phyloP scores from a whole-genome alignment of 2,329 filamentous ascomycete genomes.

The Exophiala phaeomuriformis region DNA sequence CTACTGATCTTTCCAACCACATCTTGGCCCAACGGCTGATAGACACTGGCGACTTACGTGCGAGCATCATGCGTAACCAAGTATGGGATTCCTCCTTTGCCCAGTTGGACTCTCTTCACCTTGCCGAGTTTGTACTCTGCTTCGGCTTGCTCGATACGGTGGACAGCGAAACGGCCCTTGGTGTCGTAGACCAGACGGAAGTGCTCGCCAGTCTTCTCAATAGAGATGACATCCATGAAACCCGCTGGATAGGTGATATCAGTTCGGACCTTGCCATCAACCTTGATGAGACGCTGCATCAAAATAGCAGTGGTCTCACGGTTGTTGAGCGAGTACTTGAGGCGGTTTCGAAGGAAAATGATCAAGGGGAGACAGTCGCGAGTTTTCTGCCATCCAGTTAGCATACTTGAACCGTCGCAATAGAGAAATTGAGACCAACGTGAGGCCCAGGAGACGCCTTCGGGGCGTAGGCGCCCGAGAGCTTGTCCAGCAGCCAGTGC shows the following conservation, averaged over 20 bases:
- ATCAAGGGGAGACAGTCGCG: slow-evolving; percentile 98
- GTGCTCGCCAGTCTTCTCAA: slow-evolving; percentile 99
- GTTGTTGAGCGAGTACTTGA: slow-evolving; percentile 99
- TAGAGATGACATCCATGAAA: slow-evolving; percentile 99
- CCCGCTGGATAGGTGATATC: slow-evolving; percentile 95
- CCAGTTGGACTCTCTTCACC: slow-evolving; percentile 99
- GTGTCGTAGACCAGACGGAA: slow-evolving; percentile 99
- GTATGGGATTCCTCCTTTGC: slow-evolving; percentile 99
- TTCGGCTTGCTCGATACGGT: slow-evolving; percentile 98
- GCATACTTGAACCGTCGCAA: slow-evolving; percentile 1
- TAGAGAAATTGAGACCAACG: slow-evolving; percentile 10
- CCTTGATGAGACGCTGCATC: slow-evolving; percentile 99
- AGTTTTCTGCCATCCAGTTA: slow-evolving; percentile 72
- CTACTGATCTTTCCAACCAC: slow-evolving; percentile 54
- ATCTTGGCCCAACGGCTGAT: slow-evolving; percentile 99
- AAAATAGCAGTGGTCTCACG: slow-evolving; percentile 96
- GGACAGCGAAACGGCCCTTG: slow-evolving; percentile 99
- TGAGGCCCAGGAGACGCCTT: slow-evolving; percentile 69
- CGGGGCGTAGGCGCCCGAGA: slow-evolving; percentile 77
- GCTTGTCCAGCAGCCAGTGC: slow-evolving; percentile 99
- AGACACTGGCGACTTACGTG: slow-evolving; percentile 98
- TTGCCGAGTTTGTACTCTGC: slow-evolving; percentile 99
- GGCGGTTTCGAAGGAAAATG: slow-evolving; percentile 85
- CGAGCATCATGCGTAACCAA: slow-evolving; percentile 99
- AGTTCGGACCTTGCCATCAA: slow-evolving; percentile 99